Evolutionary conservation across 805 yeast species (phyloP).

Genomic region (Komagataella phaffii): DNA sequence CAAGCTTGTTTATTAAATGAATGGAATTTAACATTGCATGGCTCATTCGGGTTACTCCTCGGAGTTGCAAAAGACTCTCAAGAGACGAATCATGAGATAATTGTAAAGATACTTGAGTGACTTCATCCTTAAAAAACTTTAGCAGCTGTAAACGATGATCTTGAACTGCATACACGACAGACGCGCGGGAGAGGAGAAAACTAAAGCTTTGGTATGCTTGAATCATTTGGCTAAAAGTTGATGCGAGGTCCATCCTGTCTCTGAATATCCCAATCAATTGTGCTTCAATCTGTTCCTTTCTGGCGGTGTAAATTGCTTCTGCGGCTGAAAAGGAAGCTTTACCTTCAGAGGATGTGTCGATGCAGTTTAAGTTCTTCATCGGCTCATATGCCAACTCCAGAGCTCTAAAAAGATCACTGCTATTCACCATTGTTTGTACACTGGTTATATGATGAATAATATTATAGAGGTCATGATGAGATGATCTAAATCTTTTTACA

Average conservation of each 20-base stretch:
- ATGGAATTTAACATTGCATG: slow-evolving; percentile 36
- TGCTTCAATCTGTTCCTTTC: slow-evolving; percentile 30
- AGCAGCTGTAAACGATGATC: slow-evolving; percentile 44
- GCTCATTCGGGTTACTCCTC: slow-evolving; percentile 34
- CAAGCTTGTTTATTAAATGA: slow-evolving; percentile 33
- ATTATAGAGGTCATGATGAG: slow-evolving; percentile 35
- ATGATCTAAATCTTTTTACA: slow-evolving; percentile 29
- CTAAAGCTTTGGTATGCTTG: slow-evolving; percentile 33
- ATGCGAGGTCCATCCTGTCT: slow-evolving; percentile 22
- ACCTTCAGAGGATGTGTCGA: slow-evolving; percentile 23
- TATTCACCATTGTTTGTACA: background rate
- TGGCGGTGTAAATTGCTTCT: slow-evolving; percentile 26
- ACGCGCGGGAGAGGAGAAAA: slow-evolving; percentile 35
- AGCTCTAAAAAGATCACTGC: slow-evolving; percentile 13
- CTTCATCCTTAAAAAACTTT: slow-evolving; percentile 31
- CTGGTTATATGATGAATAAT: slow-evolving; percentile 2
- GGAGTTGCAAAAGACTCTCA: slow-evolving; percentile 6
- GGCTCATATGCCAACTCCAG: slow-evolving; percentile 27
- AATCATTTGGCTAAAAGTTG: slow-evolving; percentile 35
- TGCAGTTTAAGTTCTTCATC: slow-evolving; percentile 20
- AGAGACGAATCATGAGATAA: background rate
- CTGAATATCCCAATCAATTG: slow-evolving; percentile 27
- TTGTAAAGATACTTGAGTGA: slow-evolving; percentile 8
- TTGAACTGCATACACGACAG: slow-evolving; percentile 42
- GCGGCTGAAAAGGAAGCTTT: slow-evolving; percentile 25